Evolutionary conservation across 2,329 filamentous ascomycete species (phyloP), one percentile per base, ranked within the genome.

Genomic region (Magnaporthiopsis poae): DNA sequence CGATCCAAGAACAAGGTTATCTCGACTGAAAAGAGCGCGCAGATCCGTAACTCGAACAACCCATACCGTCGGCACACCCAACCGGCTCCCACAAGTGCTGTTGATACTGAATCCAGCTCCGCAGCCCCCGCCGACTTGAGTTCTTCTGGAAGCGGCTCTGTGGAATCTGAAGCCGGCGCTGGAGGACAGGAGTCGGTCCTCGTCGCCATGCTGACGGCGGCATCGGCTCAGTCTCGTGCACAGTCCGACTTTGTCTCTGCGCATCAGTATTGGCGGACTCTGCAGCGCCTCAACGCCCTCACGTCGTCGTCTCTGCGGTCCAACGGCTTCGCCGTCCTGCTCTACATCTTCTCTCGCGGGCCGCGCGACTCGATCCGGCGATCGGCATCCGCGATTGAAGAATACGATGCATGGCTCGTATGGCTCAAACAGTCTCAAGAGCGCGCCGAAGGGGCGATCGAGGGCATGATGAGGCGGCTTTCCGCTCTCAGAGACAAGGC

Each of bases 401-500:
- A 91, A 68, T 91, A 91, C 68, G 89, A 92, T 70, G 89, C 89
- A 3, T 92, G 90, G 90, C 85, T 94, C 39, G 86, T 93, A 15
- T 92, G 90, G 86, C 82, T 96, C 27, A 92, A 92, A 73, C 90
- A 92, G 71, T 91, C 89, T 31, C 88, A 94, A 72, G 90, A 92
- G 72, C 86, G 90, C 3, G 88, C 92, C 63, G 91, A 94, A 71
- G 84, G 83, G 2, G 84, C 87, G 15, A 88, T 93, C 52, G 89
- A 92, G 60, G 82, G 86, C 5, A 90, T 92, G 85, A 90, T 91
- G 82, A 82, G 83, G 67, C 86, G 86, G 5, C 82, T 95, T 56
- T 86, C 88, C 67, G 88, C 89, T 29, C 82, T 97, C 59, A 87
- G 95, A 60, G 91, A 96, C 75, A 98, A 98, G 81, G 96, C 98